Percentiles rank a stretch among this genome's conserved stretches.
Evolutionary conservation across 208 protist species (phyloP).

Genomic region (Crithidia thermophila): DNA sequence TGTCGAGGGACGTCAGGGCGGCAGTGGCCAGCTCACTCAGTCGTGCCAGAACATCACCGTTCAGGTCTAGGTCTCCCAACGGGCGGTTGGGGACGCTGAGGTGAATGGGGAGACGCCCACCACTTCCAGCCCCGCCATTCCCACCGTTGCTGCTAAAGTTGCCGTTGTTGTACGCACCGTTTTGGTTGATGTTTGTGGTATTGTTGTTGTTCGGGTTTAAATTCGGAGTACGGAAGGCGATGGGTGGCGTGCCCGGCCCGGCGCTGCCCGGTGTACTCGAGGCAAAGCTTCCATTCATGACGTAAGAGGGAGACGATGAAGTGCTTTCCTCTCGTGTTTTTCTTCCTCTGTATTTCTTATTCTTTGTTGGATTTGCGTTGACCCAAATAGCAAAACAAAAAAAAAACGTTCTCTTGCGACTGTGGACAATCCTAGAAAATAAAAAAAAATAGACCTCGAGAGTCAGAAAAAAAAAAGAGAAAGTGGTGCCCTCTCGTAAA

Average conservation of each 20-base stretch:
- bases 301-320: background rate
- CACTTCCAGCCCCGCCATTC: background rate
- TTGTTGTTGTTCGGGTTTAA: background rate
- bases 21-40: slow-evolving; percentile 41
- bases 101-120: background rate
- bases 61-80: slow-evolving; percentile 9
- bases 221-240: too few relatives aligned
- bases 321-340: too few relatives aligned
- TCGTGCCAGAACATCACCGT: slow-evolving; percentile 25
- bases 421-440: too few relatives aligned
- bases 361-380: too few relatives aligned
- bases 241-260: slow-evolving; percentile 1
- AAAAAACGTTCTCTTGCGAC: too few relatives aligned
- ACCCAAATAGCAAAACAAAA: too few relatives aligned
- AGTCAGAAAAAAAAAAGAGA: too few relatives aligned
- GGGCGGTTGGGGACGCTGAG: background rate
- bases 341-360: too few relatives aligned
- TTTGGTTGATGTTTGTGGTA: background rate
- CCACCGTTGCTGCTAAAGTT: background rate
- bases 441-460: too few relatives aligned
- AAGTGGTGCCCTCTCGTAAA: too few relatives aligned
- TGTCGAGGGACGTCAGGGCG: slow-evolving; percentile 65
- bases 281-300: slow-evolving; percentile 21
- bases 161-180: too few relatives aligned
- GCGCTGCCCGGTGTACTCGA: background rate